Evolutionary conservation across 345 rosid genomes (phyloP), one percentile per base, ranked within the genome.

Genomic region (Mercurialis annua): DNA sequence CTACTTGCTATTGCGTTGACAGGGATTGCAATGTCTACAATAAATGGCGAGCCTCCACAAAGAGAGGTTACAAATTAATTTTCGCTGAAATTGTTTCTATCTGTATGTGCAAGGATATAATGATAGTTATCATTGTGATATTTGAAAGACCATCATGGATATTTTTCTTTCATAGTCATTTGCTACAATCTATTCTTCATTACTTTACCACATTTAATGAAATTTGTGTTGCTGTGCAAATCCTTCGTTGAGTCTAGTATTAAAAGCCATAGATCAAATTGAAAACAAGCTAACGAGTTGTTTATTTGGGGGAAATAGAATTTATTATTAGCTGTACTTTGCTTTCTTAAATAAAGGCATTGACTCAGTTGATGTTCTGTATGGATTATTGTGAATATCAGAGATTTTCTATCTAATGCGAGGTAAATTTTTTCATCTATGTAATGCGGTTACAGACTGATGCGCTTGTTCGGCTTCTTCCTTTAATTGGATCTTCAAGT

Each of bases 401-500:
- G 46, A 50, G 52, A 17, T 56, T 62, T 64, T 36, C 46, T 21
- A 16, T 71, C 64, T 23, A 16, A 20, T 46, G 27, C 29, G 10
- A 54, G 40, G 21, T 33, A 58, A 65, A 31, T 46, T 46, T n/a
- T 34, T 52, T 48, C 24, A 40, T 62, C 42, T 51, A 15, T 65
- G 15, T 33, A 34, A n/a, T 66, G 54, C 73, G 53, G 5, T 79
- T 78, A 69, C 82, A 87, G 93, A 78, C 90, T 0, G 90, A 87
- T 76, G 82, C 93, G 20, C 85, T 87, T 47, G 90, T 81, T 71
- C 83, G 48, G 36, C 77, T 87, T 77, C 90, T 87, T 78, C 93
- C 93, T 10, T 67, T 87, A 61, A 82, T 87, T 50, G 93, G 93
- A 64, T 85, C 93, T 53, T 87, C 93, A 10, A 73, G 78, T 73